Percentiles rank a stretch among this genome's conserved stretches.
These are phyloP conservation scores for Daedaleopsis nitida DNA, from an alignment of 768 basidiomycete genomes.

Conservation along the genomic window DNA sequence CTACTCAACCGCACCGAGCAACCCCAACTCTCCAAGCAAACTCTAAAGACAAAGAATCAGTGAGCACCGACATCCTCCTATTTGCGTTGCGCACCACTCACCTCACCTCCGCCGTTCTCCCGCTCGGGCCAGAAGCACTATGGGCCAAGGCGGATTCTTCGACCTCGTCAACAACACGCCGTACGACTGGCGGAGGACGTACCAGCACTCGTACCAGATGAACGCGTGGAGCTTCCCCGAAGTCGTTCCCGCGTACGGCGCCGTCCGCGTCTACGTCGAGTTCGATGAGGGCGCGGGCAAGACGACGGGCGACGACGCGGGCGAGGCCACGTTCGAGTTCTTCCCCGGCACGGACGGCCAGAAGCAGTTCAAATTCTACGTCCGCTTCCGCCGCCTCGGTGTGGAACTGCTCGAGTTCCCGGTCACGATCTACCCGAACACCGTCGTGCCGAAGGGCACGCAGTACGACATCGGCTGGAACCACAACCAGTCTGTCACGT, in stretches of 20 bases:
- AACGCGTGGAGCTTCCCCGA: conserved; percentile 11
- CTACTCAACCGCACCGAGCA: no score
- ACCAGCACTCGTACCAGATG: conserved; percentile 15
- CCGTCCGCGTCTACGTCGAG: conserved; percentile 8
- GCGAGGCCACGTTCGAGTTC: conserved; percentile 3
- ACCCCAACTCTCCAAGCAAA: no score
- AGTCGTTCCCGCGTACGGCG: not conserved
- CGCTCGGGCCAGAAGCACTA: not conserved
- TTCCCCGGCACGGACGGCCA: not conserved
- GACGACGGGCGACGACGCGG: conserved; percentile 1
- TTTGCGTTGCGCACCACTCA: no score
- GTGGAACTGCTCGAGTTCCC: not conserved
- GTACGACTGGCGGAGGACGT: conserved; percentile 6
- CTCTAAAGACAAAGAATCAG: no score
- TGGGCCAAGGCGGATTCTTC: conserved; percentile 13
- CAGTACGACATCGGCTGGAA: not conserved
- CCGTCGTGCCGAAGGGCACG: not conserved
- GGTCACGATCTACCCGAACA: not conserved
- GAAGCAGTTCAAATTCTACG: not conserved
- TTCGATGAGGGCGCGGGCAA: conserved; percentile 5
- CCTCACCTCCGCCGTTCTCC: no score
- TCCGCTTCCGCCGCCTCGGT: not conserved
- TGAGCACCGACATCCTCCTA: no score
- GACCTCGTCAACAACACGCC: conserved; percentile 11
- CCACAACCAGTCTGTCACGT: not conserved